These are phyloP conservation scores for Micractinium conductrix DNA, from an alignment of 139 green algal genomes.

Conservation along the genomic window DNA sequence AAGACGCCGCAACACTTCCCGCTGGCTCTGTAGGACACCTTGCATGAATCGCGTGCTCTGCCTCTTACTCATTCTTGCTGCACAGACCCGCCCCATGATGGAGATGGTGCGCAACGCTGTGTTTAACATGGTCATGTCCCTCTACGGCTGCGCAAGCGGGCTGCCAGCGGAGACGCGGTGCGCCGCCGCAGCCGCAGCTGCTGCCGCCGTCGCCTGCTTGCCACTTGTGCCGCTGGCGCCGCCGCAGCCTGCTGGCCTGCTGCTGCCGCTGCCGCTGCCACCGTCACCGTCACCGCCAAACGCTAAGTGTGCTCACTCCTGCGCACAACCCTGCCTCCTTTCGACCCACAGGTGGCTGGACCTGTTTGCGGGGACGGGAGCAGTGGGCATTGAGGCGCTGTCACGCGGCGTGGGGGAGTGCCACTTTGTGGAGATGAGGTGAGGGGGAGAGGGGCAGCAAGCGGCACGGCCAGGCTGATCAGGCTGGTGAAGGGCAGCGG, in stretches of 20 bases:
- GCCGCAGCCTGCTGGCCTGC: not conserved
- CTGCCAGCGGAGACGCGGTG: conserved; percentile 52
- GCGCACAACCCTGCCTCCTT: not conserved
- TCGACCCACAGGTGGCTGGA: conserved; percentile 72
- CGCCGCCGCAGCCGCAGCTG: not conserved
- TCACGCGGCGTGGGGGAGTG: conserved; percentile 62
- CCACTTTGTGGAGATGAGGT: conserved; percentile 90
- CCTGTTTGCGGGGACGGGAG: conserved; percentile 83
- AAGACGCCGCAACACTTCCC: no score
- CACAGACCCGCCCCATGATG: conserved; percentile 87
- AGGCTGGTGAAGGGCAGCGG: no score
- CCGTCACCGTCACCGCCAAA: no score
- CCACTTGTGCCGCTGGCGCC: not conserved
- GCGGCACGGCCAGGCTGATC: no score
- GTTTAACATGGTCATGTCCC: conserved; percentile 80
- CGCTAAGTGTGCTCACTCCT: not conserved
- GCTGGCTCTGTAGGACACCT: not conserved
- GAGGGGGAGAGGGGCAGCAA: no score
- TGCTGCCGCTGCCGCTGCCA: not conserved
- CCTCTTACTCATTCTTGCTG: not conserved
- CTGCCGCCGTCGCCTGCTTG: not conserved
- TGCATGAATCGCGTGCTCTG: not conserved
- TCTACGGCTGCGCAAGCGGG: conserved; percentile 43
- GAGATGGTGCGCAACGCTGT: conserved; percentile 81
- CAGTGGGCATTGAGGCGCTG: conserved; percentile 67